Conservation (phyloP, 1,284 basidiomycete genomes). For the Flammula alnicola region DNA sequence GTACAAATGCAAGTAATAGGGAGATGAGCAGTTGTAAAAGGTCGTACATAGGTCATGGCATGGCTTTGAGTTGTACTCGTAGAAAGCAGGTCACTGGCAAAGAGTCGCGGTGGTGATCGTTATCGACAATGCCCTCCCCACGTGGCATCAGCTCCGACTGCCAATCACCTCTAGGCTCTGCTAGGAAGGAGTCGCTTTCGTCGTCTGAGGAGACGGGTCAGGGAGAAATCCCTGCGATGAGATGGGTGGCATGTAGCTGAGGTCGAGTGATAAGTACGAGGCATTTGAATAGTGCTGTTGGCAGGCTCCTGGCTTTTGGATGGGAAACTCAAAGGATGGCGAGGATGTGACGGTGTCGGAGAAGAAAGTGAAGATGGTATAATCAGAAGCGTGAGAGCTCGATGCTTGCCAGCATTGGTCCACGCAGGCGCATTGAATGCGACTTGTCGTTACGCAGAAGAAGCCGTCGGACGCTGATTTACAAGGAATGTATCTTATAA, state of each 20-base stretch:
- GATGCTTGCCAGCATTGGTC: slow-evolving; percentile 48
- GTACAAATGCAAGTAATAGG: no score
- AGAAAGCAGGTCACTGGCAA: no score
- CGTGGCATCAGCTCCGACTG: slow-evolving; percentile 5
- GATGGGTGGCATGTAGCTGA: slow-evolving; percentile 5
- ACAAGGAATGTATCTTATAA: slow-evolving; percentile 64
- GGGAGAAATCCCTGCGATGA: neutral
- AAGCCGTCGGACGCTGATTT: slow-evolving; percentile 57
- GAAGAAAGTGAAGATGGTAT: slow-evolving; percentile 51
- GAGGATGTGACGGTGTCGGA: slow-evolving; percentile 44
- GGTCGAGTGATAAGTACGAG: slow-evolving; percentile 5
- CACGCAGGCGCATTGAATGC: slow-evolving; percentile 20
- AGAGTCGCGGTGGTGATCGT: no score
- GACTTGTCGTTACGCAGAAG: slow-evolving; percentile 34
- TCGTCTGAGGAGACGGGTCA: slow-evolving; percentile 14
- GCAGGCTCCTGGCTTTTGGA: slow-evolving; percentile 9
- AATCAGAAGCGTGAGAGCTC: slow-evolving; percentile 8
- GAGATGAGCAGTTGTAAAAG: no score
- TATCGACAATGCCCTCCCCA: no score
- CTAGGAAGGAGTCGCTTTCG: slow-evolving; percentile 7
- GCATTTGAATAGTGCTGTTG: slow-evolving; percentile 12
- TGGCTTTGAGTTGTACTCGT: no score
- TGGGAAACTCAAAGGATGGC: slow-evolving; percentile 32
- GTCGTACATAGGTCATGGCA: no score
- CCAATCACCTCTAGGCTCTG: slow-evolving; percentile 6